Base-by-base conservation (phyloP, 2,329 filamentous ascomycete species). In the Hymenoscyphus linearis region DNA sequence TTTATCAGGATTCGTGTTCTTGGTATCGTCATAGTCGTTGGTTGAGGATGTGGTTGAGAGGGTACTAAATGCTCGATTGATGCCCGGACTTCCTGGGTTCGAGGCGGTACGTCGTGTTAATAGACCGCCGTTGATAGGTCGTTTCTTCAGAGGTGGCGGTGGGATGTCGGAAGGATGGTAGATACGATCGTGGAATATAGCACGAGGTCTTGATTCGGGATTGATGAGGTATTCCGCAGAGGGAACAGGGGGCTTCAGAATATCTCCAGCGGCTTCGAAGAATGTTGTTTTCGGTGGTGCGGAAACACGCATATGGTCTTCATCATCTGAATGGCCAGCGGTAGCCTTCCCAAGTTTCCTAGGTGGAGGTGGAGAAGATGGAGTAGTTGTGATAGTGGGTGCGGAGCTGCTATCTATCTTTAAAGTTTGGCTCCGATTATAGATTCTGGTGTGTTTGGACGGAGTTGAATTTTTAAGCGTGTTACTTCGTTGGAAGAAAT, bases 101-200 rank as follows among this genome's bases (percentile, higher is more conserved):
- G 56, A 63, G 10, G 67, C 66, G 9, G 65, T 64, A 22, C 66
- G 61, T 10, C 68, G 65, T 12, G 67, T 57, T 13, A 66, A 50
- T 9, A 66, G 57, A 27, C 44, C 62, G 61, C 31, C 31, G 47
- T 54, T 57, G 13, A 65, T 67, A 12, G 78, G 74, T 1, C 80
- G 78, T 69, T 79, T 82, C 72, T 86, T 87, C 50, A 85, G 75
- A 0, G 90, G 88, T 9, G 92, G 90, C 0, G 88, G 85, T 0
- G 95, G 95, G 37, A 99, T 97, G 71, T 99, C 95, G 52, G 88
- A 84, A 0, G 95, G 93, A 69, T 96, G 91, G 72, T 99, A 99
- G 16, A 99, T 85, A 12, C 95, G 88, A 74, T 99, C 95, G 74
- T 99, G 95, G 75, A 98, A 98, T 63, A 99, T 99, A 1, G 93